Conservation (phyloP, 352 stramenopile genomes). For the Phytophthora multivora region DNA sequence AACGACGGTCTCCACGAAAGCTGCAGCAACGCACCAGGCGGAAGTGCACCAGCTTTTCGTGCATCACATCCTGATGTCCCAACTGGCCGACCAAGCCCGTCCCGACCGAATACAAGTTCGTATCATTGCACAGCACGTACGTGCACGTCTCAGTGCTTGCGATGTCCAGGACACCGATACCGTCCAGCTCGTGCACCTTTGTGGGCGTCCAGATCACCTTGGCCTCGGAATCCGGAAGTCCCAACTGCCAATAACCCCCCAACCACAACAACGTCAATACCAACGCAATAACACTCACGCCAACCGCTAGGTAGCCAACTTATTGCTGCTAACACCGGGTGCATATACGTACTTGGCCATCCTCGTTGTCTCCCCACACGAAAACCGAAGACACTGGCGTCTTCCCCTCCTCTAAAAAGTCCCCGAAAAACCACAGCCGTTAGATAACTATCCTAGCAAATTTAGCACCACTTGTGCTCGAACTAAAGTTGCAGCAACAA, state of each 20-base stretch:
- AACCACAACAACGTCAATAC: conserved; percentile 5
- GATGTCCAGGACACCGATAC: conserved; percentile 67
- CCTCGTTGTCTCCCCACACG: conserved; percentile 80
- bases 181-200: conserved; percentile 62
- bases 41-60: conserved; percentile 81
- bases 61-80: conserved; percentile 76
- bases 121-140: conserved; percentile 67
- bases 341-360: conserved; percentile 61
- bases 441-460: conserved; percentile 3
- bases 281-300: neutral
- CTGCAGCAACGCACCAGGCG: conserved; percentile 52
- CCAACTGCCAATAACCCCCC: conserved; percentile 42
- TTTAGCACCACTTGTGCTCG: neutral
- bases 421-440: conserved; percentile 3
- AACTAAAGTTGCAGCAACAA: neutral
- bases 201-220: conserved; percentile 68
- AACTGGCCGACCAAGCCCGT: conserved; percentile 64
- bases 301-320: conserved; percentile 12
- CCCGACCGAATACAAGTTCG: conserved; percentile 79
- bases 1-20: conserved; percentile 1
- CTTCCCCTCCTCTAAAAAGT: conserved; percentile 39
- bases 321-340: conserved; percentile 14
- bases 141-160: conserved; percentile 68
- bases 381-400: conserved; percentile 63
- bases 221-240: conserved; percentile 43